These are phyloP conservation scores for Syzygium malaccense DNA, from an alignment of 441 rosid species.

Conservation along the genomic window DNA sequence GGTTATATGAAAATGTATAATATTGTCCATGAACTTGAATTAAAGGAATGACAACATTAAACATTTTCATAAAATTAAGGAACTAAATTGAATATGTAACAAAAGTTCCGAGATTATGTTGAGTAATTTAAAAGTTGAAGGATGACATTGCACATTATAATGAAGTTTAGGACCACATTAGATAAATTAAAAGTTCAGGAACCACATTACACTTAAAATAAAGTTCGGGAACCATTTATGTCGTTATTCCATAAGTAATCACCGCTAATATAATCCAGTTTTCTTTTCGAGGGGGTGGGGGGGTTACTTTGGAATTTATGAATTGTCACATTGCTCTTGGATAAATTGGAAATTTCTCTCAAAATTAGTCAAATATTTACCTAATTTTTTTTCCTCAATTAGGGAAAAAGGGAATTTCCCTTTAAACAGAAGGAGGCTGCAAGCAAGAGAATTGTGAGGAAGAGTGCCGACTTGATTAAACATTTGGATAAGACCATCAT, in stretches of 20 bases:
- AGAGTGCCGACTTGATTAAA: background rate
- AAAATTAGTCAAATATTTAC: background rate
- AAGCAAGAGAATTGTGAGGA: background rate
- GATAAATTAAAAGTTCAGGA: no score
- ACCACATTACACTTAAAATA: no score
- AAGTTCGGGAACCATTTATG: no score
- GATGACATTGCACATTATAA: no score
- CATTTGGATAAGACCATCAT: background rate
- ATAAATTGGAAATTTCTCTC: background rate
- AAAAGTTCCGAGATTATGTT: no score
- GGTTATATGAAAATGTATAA: no score
- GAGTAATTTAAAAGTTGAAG: no score
- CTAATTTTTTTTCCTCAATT: background rate
- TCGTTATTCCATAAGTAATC: background rate
- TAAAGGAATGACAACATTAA: no score
- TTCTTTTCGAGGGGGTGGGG: rapidly evolving
- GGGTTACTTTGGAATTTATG: background rate
- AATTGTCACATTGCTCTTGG: background rate
- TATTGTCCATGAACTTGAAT: no score
- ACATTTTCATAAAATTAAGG: no score
- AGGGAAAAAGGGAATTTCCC: background rate
- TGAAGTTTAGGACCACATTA: rapidly evolving
- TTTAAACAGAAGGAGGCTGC: background rate
- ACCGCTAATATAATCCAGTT: background rate
- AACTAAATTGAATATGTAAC: no score